phyloP scores from a whole-genome alignment of 306 rosid species.

The Oemleria cerasiformis region DNA sequence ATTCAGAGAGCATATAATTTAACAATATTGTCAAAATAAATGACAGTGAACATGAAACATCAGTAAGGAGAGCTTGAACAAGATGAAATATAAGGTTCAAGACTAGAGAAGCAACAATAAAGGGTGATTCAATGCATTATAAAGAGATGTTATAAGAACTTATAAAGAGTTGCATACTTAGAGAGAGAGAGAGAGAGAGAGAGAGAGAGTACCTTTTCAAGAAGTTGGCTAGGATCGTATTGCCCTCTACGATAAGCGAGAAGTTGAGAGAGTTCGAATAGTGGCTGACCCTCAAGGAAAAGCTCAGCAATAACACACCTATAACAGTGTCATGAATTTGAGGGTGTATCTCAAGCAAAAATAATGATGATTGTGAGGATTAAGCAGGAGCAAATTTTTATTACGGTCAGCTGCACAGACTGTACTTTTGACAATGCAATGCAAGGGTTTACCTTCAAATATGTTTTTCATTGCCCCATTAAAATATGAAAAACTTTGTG shows the following conservation, averaged over 20 bases:
- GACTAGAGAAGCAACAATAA: background rate
- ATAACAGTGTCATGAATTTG: conserved; percentile 27
- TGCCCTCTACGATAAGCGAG: conserved; percentile 99
- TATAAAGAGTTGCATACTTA: background rate
- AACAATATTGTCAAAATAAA: conserved; percentile 9
- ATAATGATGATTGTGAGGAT: background rate
- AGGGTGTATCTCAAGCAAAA: background rate
- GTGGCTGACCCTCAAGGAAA: conserved; percentile 97
- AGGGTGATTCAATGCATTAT: background rate
- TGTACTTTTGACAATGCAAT: background rate
- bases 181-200: background rate
- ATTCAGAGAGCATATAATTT: conserved; percentile 23
- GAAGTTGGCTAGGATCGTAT: conserved; percentile 84
- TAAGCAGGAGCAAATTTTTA: background rate
- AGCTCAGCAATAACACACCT: conserved; percentile 99
- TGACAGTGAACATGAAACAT: conserved; percentile 2
- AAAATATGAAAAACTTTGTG: too few relatives aligned
- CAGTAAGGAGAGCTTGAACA: background rate
- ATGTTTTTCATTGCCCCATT: too few relatives aligned
- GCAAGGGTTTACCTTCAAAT: too few relatives aligned
- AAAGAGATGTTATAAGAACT: conserved; percentile 3
- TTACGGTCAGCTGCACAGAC: background rate
- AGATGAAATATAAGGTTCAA: background rate
- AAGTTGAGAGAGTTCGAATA: conserved; percentile 91
- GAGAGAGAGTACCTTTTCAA: conserved; percentile 69